Evolutionary conservation across 2,329 filamentous ascomycete species (phyloP), one percentile per base, ranked within the genome.

Genomic region (Aureobasidium sp.): DNA sequence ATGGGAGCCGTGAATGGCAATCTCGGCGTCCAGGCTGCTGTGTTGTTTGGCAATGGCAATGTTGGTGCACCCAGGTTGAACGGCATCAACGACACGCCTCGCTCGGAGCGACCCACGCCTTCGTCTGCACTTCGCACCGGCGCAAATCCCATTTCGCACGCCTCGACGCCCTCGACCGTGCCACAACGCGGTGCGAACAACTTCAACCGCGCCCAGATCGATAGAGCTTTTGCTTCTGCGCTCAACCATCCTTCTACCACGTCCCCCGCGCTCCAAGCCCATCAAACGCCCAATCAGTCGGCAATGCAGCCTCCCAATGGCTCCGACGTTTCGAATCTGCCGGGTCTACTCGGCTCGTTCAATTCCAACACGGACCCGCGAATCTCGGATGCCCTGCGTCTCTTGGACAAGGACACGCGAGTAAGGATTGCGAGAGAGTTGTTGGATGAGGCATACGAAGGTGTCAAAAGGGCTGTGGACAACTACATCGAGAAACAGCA

Each of bases 401-500:
- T 58, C 1, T 17, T 58, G 31, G 55, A 58, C 43, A 47, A 49
- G 17, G 55, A 58, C 25, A 58, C 55, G 5, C 43, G 55, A 21
- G 42, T 47, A 7, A 37, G 55, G n/a, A 58, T 58, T 38, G 55
- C 55, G 5, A 47, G 43, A 43, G 55, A 58, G n/a, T 21, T 58
- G 33, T n/a, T 58, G 42, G 33, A 37, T 6, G 55, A 58, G 33
- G 55, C 55, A 13, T 58, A 58, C 27, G 55, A 58, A 6, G 55
- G 43, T 9, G 55, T 58, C 9, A 58, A 58, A 33, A 47, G 55
- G 23, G 55, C 55, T 21, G 55, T 58, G 31, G 55, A 58, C 55
- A 58, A 58, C 19, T 58, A 58, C 33, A 49, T 58, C 17, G 42
- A 58, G 43, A 58, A 58, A 10, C 42, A 58, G 10, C 42, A 58